Evolutionary conservation across 257 asterid species (phyloP), one percentile per base, ranked within the genome.

Genomic region (Rubia yunnanensis): DNA sequence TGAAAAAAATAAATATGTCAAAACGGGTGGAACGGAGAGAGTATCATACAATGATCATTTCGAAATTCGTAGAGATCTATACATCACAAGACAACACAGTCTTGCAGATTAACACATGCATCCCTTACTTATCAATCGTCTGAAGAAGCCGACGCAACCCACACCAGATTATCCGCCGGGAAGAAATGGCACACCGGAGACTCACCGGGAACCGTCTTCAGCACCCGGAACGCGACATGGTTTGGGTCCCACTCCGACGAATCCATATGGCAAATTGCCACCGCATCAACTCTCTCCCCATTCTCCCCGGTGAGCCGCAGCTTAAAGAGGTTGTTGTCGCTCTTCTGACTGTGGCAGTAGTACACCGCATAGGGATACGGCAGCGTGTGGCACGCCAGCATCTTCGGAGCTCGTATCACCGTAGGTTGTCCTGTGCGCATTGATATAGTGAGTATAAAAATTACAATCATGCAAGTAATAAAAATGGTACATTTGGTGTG

Each of bases 331-430:
- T 78, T 79, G 57, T 68, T 80, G 36, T 82, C 88, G 3, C 86
- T 73, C 4, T 65, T 78, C 71, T 89, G 95, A 30, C 86, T 60
- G 18, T 92, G 97, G 36, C 98, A 87, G 69, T 89, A 92, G 65
- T 79, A 84, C 5, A 92, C 95, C 7, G 89, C 86, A 65, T 92
- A 89, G 2, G 98, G 97, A 65, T 92, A 92, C 69, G 98, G 91
- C 79, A 92, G 64, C 20, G 69, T 38, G 71, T 92, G 98, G 73
- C 98, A 92, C 0, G 77, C 88, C 4, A 92, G 70, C 11, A 87
- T 74, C 58, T 26, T 81, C 0, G 69, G 54, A 14, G 80, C 79
- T 22, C 38, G 35, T 28, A 86, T 71, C 13, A 70, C 85, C 34
- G 11, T 1, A 1, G 85, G 86, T 52, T 50, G 23, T 35, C 74